Conservation (phyloP, 495 filamentous ascomycete species). For the Hypoxylon intermedium region DNA sequence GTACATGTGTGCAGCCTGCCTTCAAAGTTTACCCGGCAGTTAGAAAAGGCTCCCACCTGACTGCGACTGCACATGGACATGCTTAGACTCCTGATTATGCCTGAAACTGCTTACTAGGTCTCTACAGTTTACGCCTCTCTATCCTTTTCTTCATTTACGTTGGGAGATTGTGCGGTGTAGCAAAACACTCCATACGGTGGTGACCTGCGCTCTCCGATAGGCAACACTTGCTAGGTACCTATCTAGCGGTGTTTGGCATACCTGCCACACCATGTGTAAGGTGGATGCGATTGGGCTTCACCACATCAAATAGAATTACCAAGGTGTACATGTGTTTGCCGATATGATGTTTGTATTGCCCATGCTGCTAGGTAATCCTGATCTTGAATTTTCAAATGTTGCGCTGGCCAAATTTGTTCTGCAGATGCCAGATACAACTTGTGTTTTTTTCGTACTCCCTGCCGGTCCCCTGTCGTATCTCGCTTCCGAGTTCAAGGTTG, state of each 20-base stretch:
- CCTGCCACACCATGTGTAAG: neutral
- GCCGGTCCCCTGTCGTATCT: too few species aligned
- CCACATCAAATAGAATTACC: neutral
- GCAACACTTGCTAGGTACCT: too few species aligned
- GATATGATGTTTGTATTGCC: neutral
- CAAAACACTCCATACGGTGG: neutral
- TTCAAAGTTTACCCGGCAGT: too few species aligned
- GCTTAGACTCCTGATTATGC: too few species aligned
- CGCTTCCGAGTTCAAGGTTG: neutral
- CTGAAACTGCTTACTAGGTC: neutral
- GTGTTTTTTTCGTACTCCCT: too few species aligned
- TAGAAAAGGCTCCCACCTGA: too few species aligned
- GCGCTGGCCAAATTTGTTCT: neutral
- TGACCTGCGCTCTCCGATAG: too few species aligned
- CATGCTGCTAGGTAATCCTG: too few species aligned
- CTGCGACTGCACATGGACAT: too few species aligned
- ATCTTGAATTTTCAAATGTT: neutral
- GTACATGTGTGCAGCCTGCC: too few species aligned
- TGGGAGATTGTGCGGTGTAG: neutral
- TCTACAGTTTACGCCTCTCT: neutral
- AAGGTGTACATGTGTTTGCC: neutral
- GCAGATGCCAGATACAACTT: too few species aligned
- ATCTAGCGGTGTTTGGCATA: neutral
- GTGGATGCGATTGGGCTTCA: neutral
- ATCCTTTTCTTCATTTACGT: neutral